Evolutionary conservation across 1,139 yeast species (phyloP).

Genomic region (Geotrichum klebahnii): DNA sequence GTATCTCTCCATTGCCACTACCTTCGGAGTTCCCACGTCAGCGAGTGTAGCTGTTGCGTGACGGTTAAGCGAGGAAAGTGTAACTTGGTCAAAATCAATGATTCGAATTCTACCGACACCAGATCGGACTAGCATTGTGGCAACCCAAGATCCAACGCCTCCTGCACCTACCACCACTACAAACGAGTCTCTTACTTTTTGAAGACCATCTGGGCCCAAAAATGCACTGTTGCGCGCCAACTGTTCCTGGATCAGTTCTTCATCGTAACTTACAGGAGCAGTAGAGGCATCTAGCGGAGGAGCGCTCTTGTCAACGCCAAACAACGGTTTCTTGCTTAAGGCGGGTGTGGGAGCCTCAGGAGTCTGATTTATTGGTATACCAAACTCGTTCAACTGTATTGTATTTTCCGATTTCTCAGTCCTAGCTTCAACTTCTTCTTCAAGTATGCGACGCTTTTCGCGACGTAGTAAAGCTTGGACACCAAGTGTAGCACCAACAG

Average conservation of each 20-base stretch:
- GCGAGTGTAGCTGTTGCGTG: conserved; percentile 85
- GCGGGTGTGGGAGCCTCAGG: background rate
- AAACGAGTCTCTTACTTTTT: conserved; percentile 64
- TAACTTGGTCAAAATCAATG: conserved; percentile 93
- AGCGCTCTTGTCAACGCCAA: conserved; percentile 15
- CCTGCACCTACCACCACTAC: conserved; percentile 96
- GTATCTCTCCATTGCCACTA: conserved; percentile 65
- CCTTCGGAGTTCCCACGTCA: conserved; percentile 91
- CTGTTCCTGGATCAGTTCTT: conserved; percentile 80
- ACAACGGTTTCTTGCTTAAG: conserved; percentile 15
- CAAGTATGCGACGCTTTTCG: conserved; percentile 19
- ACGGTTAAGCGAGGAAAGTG: conserved; percentile 83
- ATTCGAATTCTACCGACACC: conserved; percentile 77
- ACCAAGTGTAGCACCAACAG: conserved; percentile 25
- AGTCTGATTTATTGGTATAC: conserved; percentile 15
- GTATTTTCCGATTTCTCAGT: conserved; percentile 8
- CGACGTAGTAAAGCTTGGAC: conserved; percentile 18
- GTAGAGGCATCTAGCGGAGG: conserved; percentile 1
- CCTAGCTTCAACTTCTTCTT: conserved; percentile 18
- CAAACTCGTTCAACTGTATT: conserved; percentile 22
- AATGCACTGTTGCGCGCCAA: conserved; percentile 91
- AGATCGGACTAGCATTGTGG: conserved; percentile 85
- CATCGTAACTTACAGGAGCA: conserved; percentile 45
- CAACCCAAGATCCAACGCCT: conserved; percentile 97
- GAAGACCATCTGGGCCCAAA: conserved; percentile 78